Conservation (phyloP, 768 basidiomycete genomes). For the Phallus indusiatus region DNA sequence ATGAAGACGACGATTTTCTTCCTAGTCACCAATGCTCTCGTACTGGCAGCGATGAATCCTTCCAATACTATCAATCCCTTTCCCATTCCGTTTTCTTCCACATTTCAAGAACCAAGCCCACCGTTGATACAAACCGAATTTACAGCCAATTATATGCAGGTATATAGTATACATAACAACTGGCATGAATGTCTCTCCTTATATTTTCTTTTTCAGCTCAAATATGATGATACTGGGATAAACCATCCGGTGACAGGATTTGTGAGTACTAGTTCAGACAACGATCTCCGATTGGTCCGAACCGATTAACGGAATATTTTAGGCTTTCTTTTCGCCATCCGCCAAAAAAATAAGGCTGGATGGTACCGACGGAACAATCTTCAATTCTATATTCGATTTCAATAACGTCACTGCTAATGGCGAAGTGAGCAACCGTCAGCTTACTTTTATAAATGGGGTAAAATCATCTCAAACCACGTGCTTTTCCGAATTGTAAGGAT, state of each 20-base stretch:
- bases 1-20: not conserved
- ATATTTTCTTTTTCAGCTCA: not conserved
- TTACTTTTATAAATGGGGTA: not conserved
- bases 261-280: not conserved
- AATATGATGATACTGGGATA: not conserved
- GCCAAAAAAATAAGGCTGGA: not conserved
- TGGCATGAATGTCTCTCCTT: not conserved
- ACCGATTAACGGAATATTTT: not conserved
- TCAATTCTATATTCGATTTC: slow-evolving; percentile 4
- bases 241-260: slow-evolving; percentile 2
- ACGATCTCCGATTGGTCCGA: too few relatives aligned
- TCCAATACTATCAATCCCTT: not conserved
- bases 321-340: slow-evolving; percentile 1
- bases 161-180: not conserved
- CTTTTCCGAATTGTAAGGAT: slow-evolving; percentile 2
- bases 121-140: slow-evolving; percentile 2
- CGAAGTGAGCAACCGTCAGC: not conserved
- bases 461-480: not conserved
- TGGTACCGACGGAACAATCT: not conserved
- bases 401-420: not conserved
- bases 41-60: not conserved
- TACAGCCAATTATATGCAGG: slow-evolving; percentile 6
- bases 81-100: slow-evolving; percentile 3
- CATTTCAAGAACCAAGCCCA: slow-evolving; percentile 1
- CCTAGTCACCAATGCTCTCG: not conserved